phyloP scores from a whole-genome alignment of 257 asterid genomes.

The Echium plantagineum region DNA sequence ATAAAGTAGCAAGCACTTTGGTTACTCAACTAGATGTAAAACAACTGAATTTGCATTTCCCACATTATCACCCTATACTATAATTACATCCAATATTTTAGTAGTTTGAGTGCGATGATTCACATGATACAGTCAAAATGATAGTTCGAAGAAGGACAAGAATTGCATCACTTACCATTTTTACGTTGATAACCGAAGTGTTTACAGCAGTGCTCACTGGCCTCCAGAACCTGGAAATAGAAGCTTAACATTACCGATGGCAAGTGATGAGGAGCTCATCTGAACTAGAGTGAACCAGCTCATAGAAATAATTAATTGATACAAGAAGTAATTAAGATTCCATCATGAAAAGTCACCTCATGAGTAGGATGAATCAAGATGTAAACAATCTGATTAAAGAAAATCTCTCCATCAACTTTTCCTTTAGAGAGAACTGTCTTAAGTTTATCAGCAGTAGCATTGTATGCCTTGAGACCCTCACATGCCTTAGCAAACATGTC shows the following conservation, averaged over 20 bases:
- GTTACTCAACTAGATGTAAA: no score
- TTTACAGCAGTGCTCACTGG: no score
- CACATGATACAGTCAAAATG: background rate
- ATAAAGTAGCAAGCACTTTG: background rate
- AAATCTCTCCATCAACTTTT: slow-evolving; percentile 54
- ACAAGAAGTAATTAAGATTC: no score
- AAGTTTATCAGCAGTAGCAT: slow-evolving; percentile 24
- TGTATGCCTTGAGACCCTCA: slow-evolving; percentile 38
- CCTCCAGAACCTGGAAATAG: no score
- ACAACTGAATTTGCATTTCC: background rate
- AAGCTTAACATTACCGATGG: no score
- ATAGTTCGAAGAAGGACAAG: background rate
- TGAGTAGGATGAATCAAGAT: slow-evolving; percentile 61
- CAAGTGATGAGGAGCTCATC: no score
- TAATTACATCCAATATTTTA: no score
- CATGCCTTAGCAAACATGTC: slow-evolving; percentile 56
- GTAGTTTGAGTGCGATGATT: background rate
- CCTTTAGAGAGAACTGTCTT: slow-evolving; percentile 8
- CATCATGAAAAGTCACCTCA: slow-evolving; percentile 32
- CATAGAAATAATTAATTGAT: no score
- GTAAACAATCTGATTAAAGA: slow-evolving; percentile 74
- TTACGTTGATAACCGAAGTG: slow-evolving; percentile 52
- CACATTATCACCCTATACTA: no score
- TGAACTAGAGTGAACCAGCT: no score
- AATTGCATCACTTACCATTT: slow-evolving; percentile 32